Conservation (phyloP, 2,329 filamentous ascomycete species). For the Lasiodiplodia hormozganensis region DNA sequence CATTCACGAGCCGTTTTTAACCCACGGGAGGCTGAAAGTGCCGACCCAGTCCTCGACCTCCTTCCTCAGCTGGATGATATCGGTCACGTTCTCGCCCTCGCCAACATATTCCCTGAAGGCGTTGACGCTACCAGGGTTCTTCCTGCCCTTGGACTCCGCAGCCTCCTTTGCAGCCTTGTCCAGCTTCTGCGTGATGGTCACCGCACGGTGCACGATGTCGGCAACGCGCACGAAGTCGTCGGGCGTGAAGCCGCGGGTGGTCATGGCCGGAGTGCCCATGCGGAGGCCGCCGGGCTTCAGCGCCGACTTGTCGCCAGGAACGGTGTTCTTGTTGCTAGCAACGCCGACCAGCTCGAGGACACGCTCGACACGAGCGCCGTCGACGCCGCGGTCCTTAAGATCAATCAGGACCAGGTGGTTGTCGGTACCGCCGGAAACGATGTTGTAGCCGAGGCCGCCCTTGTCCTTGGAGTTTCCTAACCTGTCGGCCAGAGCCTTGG, state of each 20-base stretch:
- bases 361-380: conserved; percentile 93
- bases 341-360: conserved; percentile 98
- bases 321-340: conserved; percentile 99
- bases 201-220: conserved; percentile 50
- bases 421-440: conserved; percentile 95
- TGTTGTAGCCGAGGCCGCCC: conserved; percentile 82
- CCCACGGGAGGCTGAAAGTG: conserved; percentile 51
- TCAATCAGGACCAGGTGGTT: conserved; percentile 97
- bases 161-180: conserved; percentile 49
- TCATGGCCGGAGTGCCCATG: conserved; percentile 98
- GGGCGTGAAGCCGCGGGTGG: conserved; percentile 88
- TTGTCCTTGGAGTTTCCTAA: conserved; percentile 73
- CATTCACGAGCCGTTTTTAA: conserved; percentile 31
- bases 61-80: conserved; percentile 49
- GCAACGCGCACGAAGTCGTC: conserved; percentile 81
- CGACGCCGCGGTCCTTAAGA: conserved; percentile 83
- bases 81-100: conserved; percentile 50
- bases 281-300: conserved; percentile 93
- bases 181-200: conserved; percentile 50
- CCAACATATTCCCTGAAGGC: conserved; percentile 51
- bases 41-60: conserved; percentile 52
- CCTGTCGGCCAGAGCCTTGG: conserved; percentile 82
- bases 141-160: conserved; percentile 45
- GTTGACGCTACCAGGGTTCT: conserved; percentile 48
- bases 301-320: conserved; percentile 96